A percentile compares a stretch with the other conserved stretches of the same genome.
These are phyloP conservation scores for Amyloporia xantha DNA, from an alignment of 768 basidiomycete species.

Conservation along the genomic window DNA sequence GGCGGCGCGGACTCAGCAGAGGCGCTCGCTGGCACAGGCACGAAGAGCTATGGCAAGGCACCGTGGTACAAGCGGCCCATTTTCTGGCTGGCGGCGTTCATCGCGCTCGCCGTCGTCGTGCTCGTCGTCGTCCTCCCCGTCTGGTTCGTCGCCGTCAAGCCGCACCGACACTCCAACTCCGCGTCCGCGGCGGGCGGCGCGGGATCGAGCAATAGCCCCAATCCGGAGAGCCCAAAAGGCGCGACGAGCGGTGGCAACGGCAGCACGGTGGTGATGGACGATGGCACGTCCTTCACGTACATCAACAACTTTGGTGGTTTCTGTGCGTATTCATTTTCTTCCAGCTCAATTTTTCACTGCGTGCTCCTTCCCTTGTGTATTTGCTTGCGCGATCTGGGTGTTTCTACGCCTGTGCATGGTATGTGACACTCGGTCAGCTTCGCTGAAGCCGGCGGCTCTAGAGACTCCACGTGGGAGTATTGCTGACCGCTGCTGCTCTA, in stretches of 20 bases:
- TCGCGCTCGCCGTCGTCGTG: conserved; percentile 15
- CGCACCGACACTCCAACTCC: conserved; percentile 7
- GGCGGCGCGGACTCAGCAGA: background rate
- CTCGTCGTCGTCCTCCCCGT: conserved; percentile 26
- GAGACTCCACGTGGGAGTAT: too few relatives aligned
- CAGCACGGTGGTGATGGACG: conserved; percentile 50
- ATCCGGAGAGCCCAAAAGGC: conserved; percentile 15
- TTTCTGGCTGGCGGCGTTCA: conserved; percentile 15
- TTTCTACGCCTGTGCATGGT: too few relatives aligned
- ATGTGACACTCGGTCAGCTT: too few relatives aligned
- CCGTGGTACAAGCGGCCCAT: conserved; percentile 19
- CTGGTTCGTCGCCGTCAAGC: conserved; percentile 20
- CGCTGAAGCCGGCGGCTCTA: too few relatives aligned
- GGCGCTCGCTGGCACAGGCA: background rate
- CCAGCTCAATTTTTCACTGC: too few relatives aligned
- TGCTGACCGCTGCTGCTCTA: too few relatives aligned
- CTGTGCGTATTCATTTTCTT: conserved; percentile 38
- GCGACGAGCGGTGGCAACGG: conserved; percentile 58
- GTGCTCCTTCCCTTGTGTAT: background rate
- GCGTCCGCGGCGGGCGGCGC: conserved; percentile 3
- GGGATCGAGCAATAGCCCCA: background rate
- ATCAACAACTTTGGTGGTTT: conserved; percentile 70
- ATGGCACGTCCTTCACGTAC: conserved; percentile 74
- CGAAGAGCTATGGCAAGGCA: background rate
- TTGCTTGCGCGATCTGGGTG: too few relatives aligned